Base-by-base conservation (phyloP, 176 grass and related monocot genomes). In the barley (Hordeum vulgare) region DNA sequence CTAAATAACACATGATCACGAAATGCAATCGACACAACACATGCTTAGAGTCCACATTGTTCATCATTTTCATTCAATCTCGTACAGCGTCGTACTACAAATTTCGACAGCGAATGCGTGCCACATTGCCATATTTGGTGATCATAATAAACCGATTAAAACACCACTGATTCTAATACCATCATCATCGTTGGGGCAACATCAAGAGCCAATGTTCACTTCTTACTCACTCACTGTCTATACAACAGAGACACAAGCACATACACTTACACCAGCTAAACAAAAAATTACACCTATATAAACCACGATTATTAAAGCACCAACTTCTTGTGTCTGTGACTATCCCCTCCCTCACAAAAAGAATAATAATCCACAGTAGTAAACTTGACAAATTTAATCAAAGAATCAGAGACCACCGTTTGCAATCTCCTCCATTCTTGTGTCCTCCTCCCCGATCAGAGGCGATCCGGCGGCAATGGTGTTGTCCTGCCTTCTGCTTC, bases 361-460 rank as follows among this genome's bases (percentile, higher is more conserved):
- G 21, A 74, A 67, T 24, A 87, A 68, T 79, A 65, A 86, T 84
- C 33, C 82, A 75, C 72, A 76, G 23, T 66, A 81, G 82, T 87
- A 89, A 66, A 67, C 92, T 87, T 83, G 70, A 90, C 87, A 90
- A 94, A 90, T 80, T 70, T 58, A 94, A 94, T 94, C 90, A 94
- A 94, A 94, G 86, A 94, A 94, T 94, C 79, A 87, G 85, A 85
- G 80, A 80, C 79, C 80, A 54, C 44, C 73, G 18, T 34, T 71
- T 27, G 76, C 84, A 71, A 73, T 85, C 77, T 85, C 73, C 79
- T 21, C 27, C 78, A 47, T 78, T 56, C 66, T 73, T 65, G 18
- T 51, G 29, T 53, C 31, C 58, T 33, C 21, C 61, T 79, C 70
- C 24, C 28, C 77, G 75, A 87, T 94, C 83, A 53, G 79, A 89